Conservation (phyloP, 148 eudicot species). For the Diospyros lotus region DNA sequence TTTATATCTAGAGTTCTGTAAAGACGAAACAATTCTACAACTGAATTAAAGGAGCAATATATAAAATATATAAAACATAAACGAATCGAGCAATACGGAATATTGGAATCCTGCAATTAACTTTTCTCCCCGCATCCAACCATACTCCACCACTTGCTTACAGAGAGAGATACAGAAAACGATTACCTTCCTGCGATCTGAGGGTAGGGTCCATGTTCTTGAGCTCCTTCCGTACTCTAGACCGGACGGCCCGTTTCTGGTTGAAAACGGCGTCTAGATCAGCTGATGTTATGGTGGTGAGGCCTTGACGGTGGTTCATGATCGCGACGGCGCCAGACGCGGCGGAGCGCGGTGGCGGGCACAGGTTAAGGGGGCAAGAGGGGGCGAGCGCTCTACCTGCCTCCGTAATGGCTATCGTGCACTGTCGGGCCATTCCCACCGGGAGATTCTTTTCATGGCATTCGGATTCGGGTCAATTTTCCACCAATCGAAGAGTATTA, state of each 20-base stretch:
- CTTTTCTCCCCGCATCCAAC: too few relatives aligned
- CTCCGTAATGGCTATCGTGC: slow-evolving; percentile 13
- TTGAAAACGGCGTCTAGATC: slow-evolving; percentile 52
- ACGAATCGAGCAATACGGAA: too few relatives aligned
- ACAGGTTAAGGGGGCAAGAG: slow-evolving; percentile 6
- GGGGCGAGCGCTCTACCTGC: slow-evolving; percentile 12
- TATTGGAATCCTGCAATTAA: too few relatives aligned
- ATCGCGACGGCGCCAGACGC: slow-evolving; percentile 16
- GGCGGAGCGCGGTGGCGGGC: slow-evolving; percentile 25
- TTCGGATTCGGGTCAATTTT: too few relatives aligned
- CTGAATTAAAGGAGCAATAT: too few relatives aligned
- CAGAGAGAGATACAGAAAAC: neutral
- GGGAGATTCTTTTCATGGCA: neutral
- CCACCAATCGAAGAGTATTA: too few relatives aligned
- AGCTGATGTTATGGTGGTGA: slow-evolving; percentile 1
- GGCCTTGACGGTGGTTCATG: slow-evolving; percentile 22
- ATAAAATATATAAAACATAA: too few relatives aligned
- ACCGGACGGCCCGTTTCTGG: slow-evolving; percentile 55
- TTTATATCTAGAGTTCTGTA: too few relatives aligned
- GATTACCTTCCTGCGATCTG: slow-evolving; percentile 58
- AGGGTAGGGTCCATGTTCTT: slow-evolving; percentile 56
- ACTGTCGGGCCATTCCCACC: slow-evolving; percentile 14
- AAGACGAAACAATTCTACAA: too few relatives aligned
- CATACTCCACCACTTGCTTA: neutral
- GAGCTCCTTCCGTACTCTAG: slow-evolving; percentile 56